phyloP scores from a whole-genome alignment of 2,329 filamentous ascomycete genomes.

The Cadophora sp. region DNA sequence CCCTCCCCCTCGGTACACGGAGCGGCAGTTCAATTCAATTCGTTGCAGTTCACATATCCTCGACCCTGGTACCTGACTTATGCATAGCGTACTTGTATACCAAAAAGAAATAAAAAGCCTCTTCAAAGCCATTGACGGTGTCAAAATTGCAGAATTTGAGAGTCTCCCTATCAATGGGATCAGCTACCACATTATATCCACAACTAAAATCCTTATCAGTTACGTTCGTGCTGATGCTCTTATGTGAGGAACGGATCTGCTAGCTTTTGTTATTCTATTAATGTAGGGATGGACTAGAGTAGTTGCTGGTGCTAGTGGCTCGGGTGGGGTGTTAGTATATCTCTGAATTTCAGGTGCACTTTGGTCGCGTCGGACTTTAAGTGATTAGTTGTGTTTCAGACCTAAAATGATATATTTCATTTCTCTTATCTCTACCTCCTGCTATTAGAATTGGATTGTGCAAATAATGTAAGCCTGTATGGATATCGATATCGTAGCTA shows the following conservation, averaged over 20 bases:
- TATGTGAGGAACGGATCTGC: no score
- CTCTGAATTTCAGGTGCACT: neutral
- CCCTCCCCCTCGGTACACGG: neutral
- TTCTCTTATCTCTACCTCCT: no score
- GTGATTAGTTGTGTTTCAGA: no score
- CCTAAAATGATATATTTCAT: no score
- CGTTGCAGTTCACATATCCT: neutral
- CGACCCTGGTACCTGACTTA: neutral
- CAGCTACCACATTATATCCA: neutral
- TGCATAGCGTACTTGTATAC: no score
- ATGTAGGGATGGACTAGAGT: no score
- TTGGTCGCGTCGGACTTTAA: neutral
- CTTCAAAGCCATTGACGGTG: neutral
- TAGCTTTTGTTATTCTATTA: no score
- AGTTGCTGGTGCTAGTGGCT: neutral
- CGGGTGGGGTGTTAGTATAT: neutral
- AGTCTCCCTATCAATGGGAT: neutral
- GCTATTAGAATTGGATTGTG: no score
- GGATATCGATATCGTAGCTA: no score
- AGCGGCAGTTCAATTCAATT: neutral
- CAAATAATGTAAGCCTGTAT: no score
- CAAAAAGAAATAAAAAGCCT: neutral
- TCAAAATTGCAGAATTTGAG: neutral
- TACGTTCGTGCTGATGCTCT: no score
- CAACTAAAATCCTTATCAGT: neutral